Conservation (phyloP, 345 rosid species). For the Excoecaria agallocha region DNA sequence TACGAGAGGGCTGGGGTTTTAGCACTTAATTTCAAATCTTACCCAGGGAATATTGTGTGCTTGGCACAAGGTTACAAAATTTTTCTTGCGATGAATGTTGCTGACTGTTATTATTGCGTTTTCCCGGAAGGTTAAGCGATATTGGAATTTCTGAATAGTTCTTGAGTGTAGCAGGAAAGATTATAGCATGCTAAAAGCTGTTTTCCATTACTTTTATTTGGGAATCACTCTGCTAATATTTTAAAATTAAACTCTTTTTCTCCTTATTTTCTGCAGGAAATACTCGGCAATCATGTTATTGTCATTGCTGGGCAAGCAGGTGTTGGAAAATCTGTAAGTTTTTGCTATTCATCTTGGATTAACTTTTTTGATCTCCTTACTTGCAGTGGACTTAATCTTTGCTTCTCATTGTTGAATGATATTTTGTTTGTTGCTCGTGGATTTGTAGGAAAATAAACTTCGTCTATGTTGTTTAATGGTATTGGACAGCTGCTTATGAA, state of each 20-base stretch:
- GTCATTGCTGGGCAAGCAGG: constrained; percentile 84
- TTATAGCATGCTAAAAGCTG: neutral
- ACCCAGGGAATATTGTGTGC: neutral
- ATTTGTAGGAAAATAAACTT: neutral
- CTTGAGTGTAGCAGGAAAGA: neutral
- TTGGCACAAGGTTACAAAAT: neutral
- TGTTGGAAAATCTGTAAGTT: constrained; percentile 85
- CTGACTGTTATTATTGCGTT: neutral
- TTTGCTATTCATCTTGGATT: neutral
- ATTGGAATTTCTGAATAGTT: neutral
- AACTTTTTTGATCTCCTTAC: neutral
- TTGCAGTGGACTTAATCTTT: neutral
- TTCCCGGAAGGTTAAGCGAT: neutral
- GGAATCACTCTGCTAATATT: constrained; percentile 1
- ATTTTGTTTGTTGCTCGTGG: neutral
- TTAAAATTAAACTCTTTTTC: constrained; percentile 17
- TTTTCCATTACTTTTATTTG: neutral
- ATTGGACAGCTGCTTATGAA: neutral
- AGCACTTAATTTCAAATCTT: neutral
- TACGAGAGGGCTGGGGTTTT: neutral
- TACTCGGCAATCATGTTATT: constrained; percentile 45
- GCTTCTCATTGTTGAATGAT: neutral
- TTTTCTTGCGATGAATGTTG: neutral
- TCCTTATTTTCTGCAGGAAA: constrained; percentile 38
- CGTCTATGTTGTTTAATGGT: neutral